Base-by-base conservation (phyloP, 768 basidiomycete species). In the Pleurotus salmoneostramineus region DNA sequence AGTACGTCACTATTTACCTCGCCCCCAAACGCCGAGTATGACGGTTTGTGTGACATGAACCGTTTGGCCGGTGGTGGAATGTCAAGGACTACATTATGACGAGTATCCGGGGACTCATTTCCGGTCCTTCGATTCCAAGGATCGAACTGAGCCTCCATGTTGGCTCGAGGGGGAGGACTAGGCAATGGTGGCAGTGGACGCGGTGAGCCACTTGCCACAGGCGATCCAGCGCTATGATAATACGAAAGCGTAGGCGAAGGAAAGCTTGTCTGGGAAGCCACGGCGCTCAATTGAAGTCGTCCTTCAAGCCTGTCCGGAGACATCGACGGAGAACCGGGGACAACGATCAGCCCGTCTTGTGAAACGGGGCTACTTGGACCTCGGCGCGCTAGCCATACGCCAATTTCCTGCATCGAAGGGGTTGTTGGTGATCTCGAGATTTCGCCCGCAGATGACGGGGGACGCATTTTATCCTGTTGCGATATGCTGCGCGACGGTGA, bases 191-290 rank as follows among this genome's bases (percentile, higher is more conserved):
- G 52, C 40, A 55, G 52, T 27, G 52, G 52, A 42, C 40, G 40
- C 12, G 48, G 48, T 15, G 48, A 49, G 31, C 48, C 33, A 31
- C 8, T 5, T 31, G 6, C 43, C 12, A 27, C 34, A 11, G 52
- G 40, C 52, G 52, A 43, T 27, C 40, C 52, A 21, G 52, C 8
- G 27, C 17, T 37, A 6, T 40, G 40, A n/a, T 55, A 55, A 33
- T 55, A 55, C 35, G 52, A 55, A 31, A 55, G 34, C n/a, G 52
- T 55, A 10, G 52, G 52, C 6, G 52, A 55, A 43, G 52, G 52
- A 27, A 55, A 55, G 40, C 52, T 55, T n/a, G 52, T 55, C 40
- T 55, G 52, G 3, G 52, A 55, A 6, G 52, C 52, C 40, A 55
- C 31, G 52, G 52, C 52, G 21, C 52, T 55, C 48, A 49, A 49